A percentile compares a stretch with the other conserved stretches of the same genome.
phyloP scores from a whole-genome alignment of 176 grass and related monocot species.

The Triticum dicoccoides region DNA sequence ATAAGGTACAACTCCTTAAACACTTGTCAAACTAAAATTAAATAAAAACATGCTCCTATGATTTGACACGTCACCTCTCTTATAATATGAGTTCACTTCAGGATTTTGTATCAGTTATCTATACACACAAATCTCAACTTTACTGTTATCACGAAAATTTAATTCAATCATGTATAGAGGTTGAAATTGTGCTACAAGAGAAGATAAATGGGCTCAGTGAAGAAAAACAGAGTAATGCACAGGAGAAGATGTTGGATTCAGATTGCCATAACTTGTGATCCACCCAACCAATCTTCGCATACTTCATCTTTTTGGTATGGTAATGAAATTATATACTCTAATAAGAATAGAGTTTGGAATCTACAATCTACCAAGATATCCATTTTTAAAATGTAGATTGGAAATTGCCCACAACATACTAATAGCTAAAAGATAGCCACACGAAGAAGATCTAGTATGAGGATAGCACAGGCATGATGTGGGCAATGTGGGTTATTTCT shows the following conservation, averaged over 20 bases:
- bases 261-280: not conserved
- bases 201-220: not conserved
- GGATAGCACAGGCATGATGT: too few species aligned
- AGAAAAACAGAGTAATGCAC: not conserved
- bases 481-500: too few species aligned
- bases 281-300: not conserved
- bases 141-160: not conserved
- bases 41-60: too few species aligned
- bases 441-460: too few species aligned
- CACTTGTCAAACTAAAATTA: too few species aligned
- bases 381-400: not conserved
- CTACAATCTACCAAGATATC: not conserved
- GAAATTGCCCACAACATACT: not conserved
- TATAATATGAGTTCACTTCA: too few species aligned
- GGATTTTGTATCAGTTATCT: too few species aligned
- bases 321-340: not conserved
- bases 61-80: too few species aligned
- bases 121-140: too few species aligned
- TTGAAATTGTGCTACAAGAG: not conserved
- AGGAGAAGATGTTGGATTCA: not conserved
- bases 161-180: not conserved
- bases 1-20: too few species aligned
- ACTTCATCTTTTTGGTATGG: not conserved
- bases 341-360: not conserved
- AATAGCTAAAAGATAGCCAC: not conserved